Conservation (phyloP, 805 yeast species). For the Candida glaebosa region DNA sequence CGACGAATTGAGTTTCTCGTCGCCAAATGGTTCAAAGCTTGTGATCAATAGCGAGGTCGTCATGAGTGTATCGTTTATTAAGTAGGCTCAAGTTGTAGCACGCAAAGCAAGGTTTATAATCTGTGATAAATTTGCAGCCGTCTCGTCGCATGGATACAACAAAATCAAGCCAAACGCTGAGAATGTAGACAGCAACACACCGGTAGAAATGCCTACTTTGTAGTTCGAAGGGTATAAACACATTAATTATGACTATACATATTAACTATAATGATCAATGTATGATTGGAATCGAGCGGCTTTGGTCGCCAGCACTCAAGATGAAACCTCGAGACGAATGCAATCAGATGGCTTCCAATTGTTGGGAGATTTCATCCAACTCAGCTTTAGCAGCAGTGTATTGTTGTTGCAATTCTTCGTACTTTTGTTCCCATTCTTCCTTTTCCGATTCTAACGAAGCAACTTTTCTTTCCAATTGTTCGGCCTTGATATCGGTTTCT, state of each 20-base stretch:
- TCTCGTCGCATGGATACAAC: background rate
- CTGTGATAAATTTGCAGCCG: background rate
- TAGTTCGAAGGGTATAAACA: no score
- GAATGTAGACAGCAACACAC: no score
- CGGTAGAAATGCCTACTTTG: no score
- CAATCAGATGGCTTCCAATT: slow-evolving; percentile 78
- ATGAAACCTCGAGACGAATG: no score
- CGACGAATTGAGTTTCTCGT: background rate
- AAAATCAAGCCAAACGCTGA: no score
- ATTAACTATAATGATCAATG: background rate
- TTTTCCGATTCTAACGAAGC: slow-evolving; percentile 89
- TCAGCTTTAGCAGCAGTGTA: slow-evolving; percentile 85
- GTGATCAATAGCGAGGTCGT: background rate
- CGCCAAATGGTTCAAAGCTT: slow-evolving; percentile 2
- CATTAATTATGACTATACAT: background rate
- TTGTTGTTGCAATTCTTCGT: slow-evolving; percentile 80
- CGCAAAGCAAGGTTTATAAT: no score
- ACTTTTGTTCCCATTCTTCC: slow-evolving; percentile 85
- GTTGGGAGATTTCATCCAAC: slow-evolving; percentile 94
- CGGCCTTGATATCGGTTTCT: slow-evolving; percentile 93
- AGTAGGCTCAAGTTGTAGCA: no score
- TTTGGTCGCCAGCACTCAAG: no score
- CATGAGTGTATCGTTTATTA: no score
- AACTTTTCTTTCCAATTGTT: slow-evolving; percentile 92
- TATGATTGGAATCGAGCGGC: no score